phyloP scores from a whole-genome alignment of 75 land plant genomes.

The Sequoiadendron giganteum region DNA sequence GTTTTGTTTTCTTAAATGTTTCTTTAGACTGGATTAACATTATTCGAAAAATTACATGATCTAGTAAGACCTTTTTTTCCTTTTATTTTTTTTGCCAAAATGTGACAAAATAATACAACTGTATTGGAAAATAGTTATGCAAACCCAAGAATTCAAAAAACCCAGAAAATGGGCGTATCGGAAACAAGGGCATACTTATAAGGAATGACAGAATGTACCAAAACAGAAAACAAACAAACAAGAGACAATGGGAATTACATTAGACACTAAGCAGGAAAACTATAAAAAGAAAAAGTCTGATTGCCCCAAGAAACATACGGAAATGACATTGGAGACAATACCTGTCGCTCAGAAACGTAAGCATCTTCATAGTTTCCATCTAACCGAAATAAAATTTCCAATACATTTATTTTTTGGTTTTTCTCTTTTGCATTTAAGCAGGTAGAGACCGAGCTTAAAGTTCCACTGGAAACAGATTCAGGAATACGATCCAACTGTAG shows the following conservation, averaged over 20 bases:
- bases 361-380: not conserved
- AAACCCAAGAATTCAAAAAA: too few species aligned
- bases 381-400: not conserved
- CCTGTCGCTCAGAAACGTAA: not conserved
- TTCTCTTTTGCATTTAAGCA: not conserved
- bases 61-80: too few species aligned
- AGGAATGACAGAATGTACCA: too few species aligned
- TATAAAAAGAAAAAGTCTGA: not conserved
- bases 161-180: too few species aligned
- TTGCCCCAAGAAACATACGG: not conserved
- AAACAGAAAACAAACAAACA: too few species aligned
- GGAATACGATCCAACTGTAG: not conserved
- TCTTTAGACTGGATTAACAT: not conserved
- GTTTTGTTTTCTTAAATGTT: not conserved
- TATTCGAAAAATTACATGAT: not conserved
- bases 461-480: not conserved
- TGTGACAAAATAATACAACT: too few species aligned
- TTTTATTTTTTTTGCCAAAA: too few species aligned
- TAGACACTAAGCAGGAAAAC: not conserved
- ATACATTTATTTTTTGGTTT: not conserved
- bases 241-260: not conserved
- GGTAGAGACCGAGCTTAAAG: not conserved
- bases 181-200: too few species aligned
- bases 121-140: too few species aligned
- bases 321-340: not conserved